Conservation (phyloP, 2,329 filamentous ascomycete species). For the Fusarium liriodendri region DNA sequence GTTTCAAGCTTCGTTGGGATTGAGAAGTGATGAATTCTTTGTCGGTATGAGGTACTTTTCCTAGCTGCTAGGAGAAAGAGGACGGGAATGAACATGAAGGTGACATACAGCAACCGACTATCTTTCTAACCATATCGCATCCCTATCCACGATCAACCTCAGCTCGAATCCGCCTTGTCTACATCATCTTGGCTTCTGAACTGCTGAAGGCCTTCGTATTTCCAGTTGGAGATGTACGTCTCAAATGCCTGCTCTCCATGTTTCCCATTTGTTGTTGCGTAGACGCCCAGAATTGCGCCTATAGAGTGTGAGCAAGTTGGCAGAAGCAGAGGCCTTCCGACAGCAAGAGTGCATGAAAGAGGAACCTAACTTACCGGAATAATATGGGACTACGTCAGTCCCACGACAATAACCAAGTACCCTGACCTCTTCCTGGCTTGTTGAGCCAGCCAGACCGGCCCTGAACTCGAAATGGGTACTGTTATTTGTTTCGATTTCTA, state of each 20-base stretch:
- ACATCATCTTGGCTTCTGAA: constrained; percentile 10
- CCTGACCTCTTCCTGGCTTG: neutral
- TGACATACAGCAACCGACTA: neutral
- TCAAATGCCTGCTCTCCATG: constrained; percentile 51
- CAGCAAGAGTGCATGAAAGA: neutral
- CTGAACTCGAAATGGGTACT: constrained; percentile 14
- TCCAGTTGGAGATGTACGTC: constrained; percentile 62
- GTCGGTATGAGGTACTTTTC: accelerated
- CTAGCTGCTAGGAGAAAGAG: accelerated
- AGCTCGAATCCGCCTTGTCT: neutral
- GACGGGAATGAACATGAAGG: neutral
- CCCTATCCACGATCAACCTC: neutral
- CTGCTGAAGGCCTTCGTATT: constrained; percentile 47
- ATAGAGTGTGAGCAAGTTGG: neutral
- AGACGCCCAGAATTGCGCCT: constrained; percentile 63
- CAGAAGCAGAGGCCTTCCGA: neutral
- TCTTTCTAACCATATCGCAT: neutral
- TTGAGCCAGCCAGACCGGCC: neutral
- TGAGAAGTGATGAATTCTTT: neutral
- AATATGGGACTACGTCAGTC: constrained; percentile 9
- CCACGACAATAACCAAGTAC: constrained; percentile 6
- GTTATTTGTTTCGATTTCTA: constrained; percentile 4
- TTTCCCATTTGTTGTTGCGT: constrained; percentile 64
- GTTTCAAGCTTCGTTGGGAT: neutral
- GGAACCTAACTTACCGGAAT: constrained; percentile 1